Evolutionary conservation across 2,329 filamentous ascomycete genomes (phyloP), one percentile per base, ranked within the genome.

Genomic region (Fusarium succisae): DNA sequence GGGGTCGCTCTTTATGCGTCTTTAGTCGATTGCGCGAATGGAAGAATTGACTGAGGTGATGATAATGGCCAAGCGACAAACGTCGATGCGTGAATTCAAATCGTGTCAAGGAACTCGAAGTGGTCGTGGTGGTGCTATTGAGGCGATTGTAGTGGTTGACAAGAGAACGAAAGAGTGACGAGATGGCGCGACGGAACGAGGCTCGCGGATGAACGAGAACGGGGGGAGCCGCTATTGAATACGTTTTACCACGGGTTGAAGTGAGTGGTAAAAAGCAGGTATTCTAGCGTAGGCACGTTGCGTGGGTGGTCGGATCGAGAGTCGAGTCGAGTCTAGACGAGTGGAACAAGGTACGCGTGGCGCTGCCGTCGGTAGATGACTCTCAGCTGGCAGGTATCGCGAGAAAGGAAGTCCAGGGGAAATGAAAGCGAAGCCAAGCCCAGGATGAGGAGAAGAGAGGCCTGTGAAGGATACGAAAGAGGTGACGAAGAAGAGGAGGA

Each of bases 271-370:
- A 66, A 48, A 58, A 66, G 63, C 47, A 66, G 64, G 65, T 64
- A 59, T 58, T 43, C 38, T 28, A 57, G 41, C 59, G 62, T 51
- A 60, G 51, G 51, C 51, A n/a, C 24, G 51, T 35, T 72, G 57
- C 68, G 54, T 55, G 69, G 57, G 57, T 66, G 56, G 66, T 59
- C 65, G 50, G 43, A 63, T 57, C 51, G 38, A 69, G 28, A 68
- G 57, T 62, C 37, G 41, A 69, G 64, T 63, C 43, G 38, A 54
- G 64, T 35, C 64, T 62, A 63, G 65, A 61, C 63, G 56, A 67
- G 38, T 60, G 51, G 47, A 41, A 43, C 38, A 41, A 59, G 55
- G 71, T 73, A 75, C 71, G 65, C 63, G 72, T 69, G 68, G 72
- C 72, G 63, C 68, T 65, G 28, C 43, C 30, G 45, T 70, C 43